Evolutionary conservation across 768 basidiomycete genomes (phyloP).

Genomic region (Rhizopogon vulgaris): DNA sequence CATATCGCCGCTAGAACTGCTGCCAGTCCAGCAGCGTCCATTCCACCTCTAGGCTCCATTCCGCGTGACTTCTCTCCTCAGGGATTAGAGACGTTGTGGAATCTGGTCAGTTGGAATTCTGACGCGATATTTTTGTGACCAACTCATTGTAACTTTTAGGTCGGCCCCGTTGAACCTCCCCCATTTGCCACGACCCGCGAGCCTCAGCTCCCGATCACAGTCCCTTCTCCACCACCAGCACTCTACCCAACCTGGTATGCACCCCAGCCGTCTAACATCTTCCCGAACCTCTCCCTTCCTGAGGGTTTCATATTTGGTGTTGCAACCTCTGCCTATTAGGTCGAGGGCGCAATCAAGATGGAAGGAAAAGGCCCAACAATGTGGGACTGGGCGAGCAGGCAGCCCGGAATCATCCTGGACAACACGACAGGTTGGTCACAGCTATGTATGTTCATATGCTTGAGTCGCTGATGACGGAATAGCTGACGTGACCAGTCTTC

Average conservation of each 20-base stretch:
- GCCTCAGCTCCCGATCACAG: slow-evolving; percentile 29
- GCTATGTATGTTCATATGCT: background rate
- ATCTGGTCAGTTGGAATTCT: slow-evolving; percentile 24
- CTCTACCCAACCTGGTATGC: slow-evolving; percentile 43
- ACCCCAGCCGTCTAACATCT: slow-evolving; percentile 35
- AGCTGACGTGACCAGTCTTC: slow-evolving; percentile 44
- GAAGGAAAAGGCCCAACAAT: slow-evolving; percentile 43
- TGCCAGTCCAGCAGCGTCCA: slow-evolving; percentile 13
- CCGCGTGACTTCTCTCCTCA: slow-evolving; percentile 33
- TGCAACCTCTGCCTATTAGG: slow-evolving; percentile 47
- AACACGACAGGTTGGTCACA: slow-evolving; percentile 34
- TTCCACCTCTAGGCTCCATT: slow-evolving; percentile 36
- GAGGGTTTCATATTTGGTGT: slow-evolving; percentile 46
- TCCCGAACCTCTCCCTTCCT: slow-evolving; percentile 40
- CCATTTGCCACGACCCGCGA: slow-evolving; percentile 41
- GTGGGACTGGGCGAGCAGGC: slow-evolving; percentile 43
- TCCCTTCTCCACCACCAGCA: slow-evolving; percentile 39
- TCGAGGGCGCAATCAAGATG: slow-evolving; percentile 45
- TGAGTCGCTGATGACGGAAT: background rate
- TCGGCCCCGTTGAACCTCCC: slow-evolving; percentile 32
- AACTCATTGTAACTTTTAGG: slow-evolving; percentile 26
- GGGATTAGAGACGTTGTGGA: slow-evolving; percentile 36
- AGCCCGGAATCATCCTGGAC: slow-evolving; percentile 35
- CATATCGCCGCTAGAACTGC: background rate
- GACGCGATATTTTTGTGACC: background rate